These are phyloP conservation scores for Endotrypanum monterogeii DNA, from an alignment of 208 protist species.

Conservation along the genomic window DNA sequence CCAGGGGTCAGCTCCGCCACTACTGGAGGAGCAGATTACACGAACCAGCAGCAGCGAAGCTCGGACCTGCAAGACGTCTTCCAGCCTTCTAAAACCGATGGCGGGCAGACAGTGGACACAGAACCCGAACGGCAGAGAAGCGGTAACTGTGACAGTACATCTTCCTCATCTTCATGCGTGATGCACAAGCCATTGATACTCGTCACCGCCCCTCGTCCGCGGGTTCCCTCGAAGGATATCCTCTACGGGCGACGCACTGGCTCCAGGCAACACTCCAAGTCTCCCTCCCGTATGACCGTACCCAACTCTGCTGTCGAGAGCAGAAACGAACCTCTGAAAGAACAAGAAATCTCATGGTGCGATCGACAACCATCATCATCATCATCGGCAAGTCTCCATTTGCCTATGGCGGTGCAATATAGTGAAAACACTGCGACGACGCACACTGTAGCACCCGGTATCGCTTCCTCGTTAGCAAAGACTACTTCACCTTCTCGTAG, in stretches of 20 bases:
- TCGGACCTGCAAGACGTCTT: constrained; percentile 29
- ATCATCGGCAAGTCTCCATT: neutral
- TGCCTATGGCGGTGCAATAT: constrained; percentile 17
- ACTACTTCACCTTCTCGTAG: neutral
- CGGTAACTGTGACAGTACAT: neutral
- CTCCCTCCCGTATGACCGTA: neutral
- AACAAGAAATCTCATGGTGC: neutral
- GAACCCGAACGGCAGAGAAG: neutral
- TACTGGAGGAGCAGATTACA: too few relatives aligned
- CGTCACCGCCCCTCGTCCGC: constrained; percentile 5
- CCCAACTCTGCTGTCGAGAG: neutral
- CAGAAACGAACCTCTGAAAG: neutral
- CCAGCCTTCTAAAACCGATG: constrained; percentile 5
- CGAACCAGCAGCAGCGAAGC: neutral
- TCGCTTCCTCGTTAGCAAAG: neutral
- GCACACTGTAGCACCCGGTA: neutral
- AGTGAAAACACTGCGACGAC: neutral
- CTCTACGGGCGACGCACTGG: constrained; percentile 16
- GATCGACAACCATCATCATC: neutral
- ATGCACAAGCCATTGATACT: neutral
- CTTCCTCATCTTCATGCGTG: constrained; percentile 4
- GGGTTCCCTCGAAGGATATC: constrained; percentile 25
- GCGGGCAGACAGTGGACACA: neutral
- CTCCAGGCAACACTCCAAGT: neutral
- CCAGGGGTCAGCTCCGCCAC: neutral